phyloP scores from a whole-genome alignment of 1,139 yeast genomes.

The Blastobotrys capitulatus region DNA sequence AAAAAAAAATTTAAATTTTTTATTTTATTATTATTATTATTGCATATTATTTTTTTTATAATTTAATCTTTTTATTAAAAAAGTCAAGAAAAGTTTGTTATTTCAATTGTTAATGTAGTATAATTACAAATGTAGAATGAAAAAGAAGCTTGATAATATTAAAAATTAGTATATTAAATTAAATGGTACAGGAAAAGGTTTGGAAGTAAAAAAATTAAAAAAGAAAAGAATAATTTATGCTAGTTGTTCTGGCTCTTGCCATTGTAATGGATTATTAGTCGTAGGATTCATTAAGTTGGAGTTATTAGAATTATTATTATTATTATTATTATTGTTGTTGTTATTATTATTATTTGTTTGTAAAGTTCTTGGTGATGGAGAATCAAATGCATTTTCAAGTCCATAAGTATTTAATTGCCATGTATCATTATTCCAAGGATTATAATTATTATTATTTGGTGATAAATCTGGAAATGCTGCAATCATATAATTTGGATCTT shows the following conservation, averaged over 20 bases:
- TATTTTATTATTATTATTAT: background rate
- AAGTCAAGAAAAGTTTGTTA: too few species aligned
- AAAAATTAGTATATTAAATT: too few species aligned
- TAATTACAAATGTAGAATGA: too few species aligned
- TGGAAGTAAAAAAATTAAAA: too few species aligned
- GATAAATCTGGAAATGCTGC: background rate
- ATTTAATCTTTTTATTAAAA: too few species aligned
- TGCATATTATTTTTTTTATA: too few species aligned
- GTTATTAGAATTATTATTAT: too few species aligned
- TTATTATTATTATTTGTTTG: background rate
- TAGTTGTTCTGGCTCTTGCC: slow-evolving; percentile 7
- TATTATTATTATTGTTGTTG: background rate
- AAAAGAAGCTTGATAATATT: too few species aligned
- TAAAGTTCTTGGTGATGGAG: slow-evolving; percentile 2
- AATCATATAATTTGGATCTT: background rate
- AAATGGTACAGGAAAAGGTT: too few species aligned
- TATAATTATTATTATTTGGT: background rate
- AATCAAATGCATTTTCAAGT: background rate
- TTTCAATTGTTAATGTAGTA: too few species aligned
- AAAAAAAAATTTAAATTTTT: background rate
- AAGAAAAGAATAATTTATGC: background rate
- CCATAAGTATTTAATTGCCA: background rate
- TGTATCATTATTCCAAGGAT: background rate
- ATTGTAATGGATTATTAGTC: background rate
- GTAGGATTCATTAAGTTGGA: background rate